Conservation (phyloP, 371 early-diverging fungal genomes). For the Choanephora cucurbitarum region DNA sequence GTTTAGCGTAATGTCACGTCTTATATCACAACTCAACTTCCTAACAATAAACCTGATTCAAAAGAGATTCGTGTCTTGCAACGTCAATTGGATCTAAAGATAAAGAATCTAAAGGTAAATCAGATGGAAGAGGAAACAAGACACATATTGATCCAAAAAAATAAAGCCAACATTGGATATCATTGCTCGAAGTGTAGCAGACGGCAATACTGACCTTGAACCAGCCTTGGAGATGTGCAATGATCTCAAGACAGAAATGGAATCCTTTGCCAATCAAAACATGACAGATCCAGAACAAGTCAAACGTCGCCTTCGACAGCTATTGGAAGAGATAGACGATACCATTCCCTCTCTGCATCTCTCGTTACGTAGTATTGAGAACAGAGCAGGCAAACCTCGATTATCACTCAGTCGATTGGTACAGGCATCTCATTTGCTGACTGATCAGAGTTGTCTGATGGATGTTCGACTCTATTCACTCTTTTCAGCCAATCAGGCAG, state of each 20-base stretch:
- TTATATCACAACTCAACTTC: constrained; percentile 47
- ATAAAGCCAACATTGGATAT: constrained; percentile 71
- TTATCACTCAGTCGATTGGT: constrained; percentile 28
- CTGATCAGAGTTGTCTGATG: constrained; percentile 27
- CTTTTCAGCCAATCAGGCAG: constrained; percentile 58
- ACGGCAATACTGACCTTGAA: constrained; percentile 64
- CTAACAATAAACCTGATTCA: constrained; percentile 37
- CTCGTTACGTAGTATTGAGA: constrained; percentile 37
- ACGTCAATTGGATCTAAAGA: constrained; percentile 47
- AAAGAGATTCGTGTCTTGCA: constrained; percentile 35
- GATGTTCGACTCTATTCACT: constrained; percentile 61
- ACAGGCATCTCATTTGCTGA: constrained; percentile 33
- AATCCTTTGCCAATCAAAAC: constrained; percentile 44
- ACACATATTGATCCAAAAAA: constrained; percentile 26
- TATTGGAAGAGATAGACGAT: constrained; percentile 62
- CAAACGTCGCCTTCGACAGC: constrained; percentile 38
- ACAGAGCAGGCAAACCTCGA: constrained; percentile 7
- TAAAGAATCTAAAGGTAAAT: constrained; percentile 50
- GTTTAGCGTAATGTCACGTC: constrained; percentile 60
- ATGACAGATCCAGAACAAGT: constrained; percentile 26
- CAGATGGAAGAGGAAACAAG: constrained; percentile 1
- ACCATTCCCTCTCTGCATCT: constrained; percentile 68
- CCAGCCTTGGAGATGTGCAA: constrained; percentile 66
- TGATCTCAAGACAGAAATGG: constrained; percentile 58
- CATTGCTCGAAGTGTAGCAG: constrained; percentile 64